Base-by-base conservation (phyloP, 495 filamentous ascomycete species). In the Penicillium nucicola region DNA sequence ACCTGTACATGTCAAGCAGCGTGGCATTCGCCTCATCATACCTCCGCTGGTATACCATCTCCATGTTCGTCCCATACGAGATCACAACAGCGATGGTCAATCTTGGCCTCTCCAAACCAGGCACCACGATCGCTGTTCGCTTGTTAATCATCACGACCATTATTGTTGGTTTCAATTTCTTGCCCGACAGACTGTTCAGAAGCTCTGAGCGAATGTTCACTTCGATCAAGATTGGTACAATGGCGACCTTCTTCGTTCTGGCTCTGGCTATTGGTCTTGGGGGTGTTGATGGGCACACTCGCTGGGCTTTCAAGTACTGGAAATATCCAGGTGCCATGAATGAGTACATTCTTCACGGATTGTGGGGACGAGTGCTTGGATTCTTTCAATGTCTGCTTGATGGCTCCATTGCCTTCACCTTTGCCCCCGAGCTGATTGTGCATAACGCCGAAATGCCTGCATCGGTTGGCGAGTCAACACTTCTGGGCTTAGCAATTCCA, bases 51-150 rank as follows among this genome's bases (percentile, higher is more conserved):
- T 77, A 74, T 47, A 67, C 73, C 25, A 64, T 75, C 55, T 82
- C 88, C 38, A 88, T 95, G 59, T 71, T 88, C 44, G 84, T 89
- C 4, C 71, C 72, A 4, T 76, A 72, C 48, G 91, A 97, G 66
- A 85, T 93, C 38, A 86, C 92, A 32, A 84, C 89, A 2, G 90
- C 89, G 18, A 85, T 90, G 50, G 83, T 96, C 47, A 95, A 88
- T 22, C 83, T 95, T 44, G 75, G 84, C 14, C 86, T 86, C 62
- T 97, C 90, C 91, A 79, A 85, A 32, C 63, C 71, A 4, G 32
- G 69, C 6, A 44, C 84, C 20, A 78, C 77, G 22, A 78, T 86
- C 43, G 83, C 83, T 25, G 77, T 87, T 17, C 92, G 86, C 66
- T 79, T 95, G 40, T 77, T 79, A 11, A 68, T 92, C 45, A 87